Conservation (phyloP, 306 rosid genomes). For the Cicer cuneatum region DNA sequence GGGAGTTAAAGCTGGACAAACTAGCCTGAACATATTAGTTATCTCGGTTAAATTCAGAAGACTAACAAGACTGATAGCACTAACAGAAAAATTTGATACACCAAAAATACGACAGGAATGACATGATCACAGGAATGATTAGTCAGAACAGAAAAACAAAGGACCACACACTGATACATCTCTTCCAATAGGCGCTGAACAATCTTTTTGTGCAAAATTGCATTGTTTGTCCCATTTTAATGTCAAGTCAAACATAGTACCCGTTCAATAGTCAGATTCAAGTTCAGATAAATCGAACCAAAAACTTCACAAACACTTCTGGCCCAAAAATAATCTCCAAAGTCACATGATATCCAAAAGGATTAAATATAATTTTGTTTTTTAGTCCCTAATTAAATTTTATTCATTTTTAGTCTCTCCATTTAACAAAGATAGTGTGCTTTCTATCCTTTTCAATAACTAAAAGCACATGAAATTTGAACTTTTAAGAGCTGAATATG, state of each 20-base stretch:
- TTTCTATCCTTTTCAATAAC: not conserved
- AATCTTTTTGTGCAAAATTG: constrained; percentile 7
- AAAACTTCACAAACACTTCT: constrained; percentile 28
- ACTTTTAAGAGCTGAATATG: not conserved
- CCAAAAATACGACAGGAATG: constrained; percentile 1
- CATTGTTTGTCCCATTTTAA: constrained; percentile 10
- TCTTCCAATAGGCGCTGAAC: not conserved
- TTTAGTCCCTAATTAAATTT: not conserved
- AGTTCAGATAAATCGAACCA: constrained; percentile 32
- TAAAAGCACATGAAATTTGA: not conserved
- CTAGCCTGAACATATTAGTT: constrained; percentile 20
- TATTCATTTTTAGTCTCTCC: not conserved
- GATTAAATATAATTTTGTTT: constrained; percentile 8
- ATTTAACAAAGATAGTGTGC: constrained; percentile 4
- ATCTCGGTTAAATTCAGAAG: constrained; percentile 11
- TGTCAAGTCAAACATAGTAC: constrained; percentile 1
- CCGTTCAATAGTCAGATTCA: constrained; percentile 10
- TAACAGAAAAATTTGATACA: constrained; percentile 10
- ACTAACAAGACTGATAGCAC: not conserved
- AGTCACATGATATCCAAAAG: constrained; percentile 17
- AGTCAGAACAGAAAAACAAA: constrained; percentile 16
- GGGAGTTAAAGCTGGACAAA: constrained; percentile 24
- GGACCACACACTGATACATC: not conserved
- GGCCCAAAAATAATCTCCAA: constrained; percentile 1
- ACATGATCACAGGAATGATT: not conserved